phyloP scores from a whole-genome alignment of 805 yeast genomes.

The Priceomyces castillae region DNA sequence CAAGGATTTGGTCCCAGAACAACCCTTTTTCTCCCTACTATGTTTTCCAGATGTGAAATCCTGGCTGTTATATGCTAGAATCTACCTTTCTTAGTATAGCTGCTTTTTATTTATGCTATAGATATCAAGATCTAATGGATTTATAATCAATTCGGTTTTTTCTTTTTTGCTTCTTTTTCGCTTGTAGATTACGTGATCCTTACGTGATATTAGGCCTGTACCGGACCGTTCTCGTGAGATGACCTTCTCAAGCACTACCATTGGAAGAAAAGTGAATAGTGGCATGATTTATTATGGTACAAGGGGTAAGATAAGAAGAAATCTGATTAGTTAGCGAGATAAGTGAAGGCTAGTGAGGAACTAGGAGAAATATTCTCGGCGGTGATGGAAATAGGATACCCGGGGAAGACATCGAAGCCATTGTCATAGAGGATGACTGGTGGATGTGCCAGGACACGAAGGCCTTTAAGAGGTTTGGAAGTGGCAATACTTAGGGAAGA shows the following conservation, averaged over 20 bases:
- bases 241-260: slow-evolving; percentile 1
- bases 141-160: slow-evolving; percentile 3
- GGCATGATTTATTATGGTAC: too few relatives aligned
- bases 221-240: not conserved
- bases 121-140: not conserved
- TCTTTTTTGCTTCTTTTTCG: not conserved
- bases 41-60: too few relatives aligned
- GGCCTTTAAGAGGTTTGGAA: slow-evolving; percentile 44
- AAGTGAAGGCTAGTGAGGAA: not conserved
- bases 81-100: too few relatives aligned
- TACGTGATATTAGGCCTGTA: slow-evolving; percentile 3
- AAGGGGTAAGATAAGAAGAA: too few relatives aligned
- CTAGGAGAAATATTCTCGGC: not conserved
- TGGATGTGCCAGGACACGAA: slow-evolving; percentile 22
- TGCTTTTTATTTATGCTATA: too few relatives aligned
- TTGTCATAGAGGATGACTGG: slow-evolving; percentile 38
- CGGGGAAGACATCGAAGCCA: slow-evolving; percentile 49
- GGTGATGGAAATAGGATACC: slow-evolving; percentile 10
- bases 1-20: not conserved
- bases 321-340: not conserved
- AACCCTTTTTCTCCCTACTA: too few relatives aligned
- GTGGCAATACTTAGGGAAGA: slow-evolving; percentile 15
- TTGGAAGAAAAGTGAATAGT: not conserved
- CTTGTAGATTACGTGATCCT: not conserved
- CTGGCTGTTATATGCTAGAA: too few relatives aligned